phyloP scores from a whole-genome alignment of 2,329 filamentous ascomycete genomes.

The Fusarium virguliforme region DNA sequence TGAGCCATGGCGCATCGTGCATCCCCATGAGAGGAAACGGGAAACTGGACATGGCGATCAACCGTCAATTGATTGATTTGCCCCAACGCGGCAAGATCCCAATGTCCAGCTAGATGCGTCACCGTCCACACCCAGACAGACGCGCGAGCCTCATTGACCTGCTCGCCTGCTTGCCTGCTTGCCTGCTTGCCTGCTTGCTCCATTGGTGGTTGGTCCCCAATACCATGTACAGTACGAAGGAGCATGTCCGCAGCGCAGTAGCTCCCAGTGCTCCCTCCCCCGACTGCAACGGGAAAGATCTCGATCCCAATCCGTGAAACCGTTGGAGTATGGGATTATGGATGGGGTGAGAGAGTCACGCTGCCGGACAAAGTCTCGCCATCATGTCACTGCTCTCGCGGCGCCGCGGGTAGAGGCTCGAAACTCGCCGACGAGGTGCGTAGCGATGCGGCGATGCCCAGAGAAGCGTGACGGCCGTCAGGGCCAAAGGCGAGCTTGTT shows the following conservation, averaged over 20 bases:
- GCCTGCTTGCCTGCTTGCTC: slow-evolving; percentile 19
- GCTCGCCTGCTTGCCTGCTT: no score
- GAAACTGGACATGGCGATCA: slow-evolving; percentile 39
- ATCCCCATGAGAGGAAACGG: slow-evolving; percentile 36
- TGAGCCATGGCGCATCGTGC: slow-evolving; percentile 36
- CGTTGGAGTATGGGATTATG: slow-evolving; percentile 25
- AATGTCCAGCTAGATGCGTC: slow-evolving; percentile 31
- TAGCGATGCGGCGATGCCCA: slow-evolving; percentile 21
- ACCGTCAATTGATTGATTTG: slow-evolving; percentile 43
- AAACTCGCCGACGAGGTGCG: slow-evolving; percentile 43
- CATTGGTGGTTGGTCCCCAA: slow-evolving; percentile 16
- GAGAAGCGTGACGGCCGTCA: slow-evolving; percentile 40
- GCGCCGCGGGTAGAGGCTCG: slow-evolving; percentile 23
- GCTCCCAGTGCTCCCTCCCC: no score
- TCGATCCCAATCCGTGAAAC: slow-evolving; percentile 51
- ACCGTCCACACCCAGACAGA: slow-evolving; percentile 32
- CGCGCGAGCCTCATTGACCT: slow-evolving; percentile 18
- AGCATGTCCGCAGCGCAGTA: slow-evolving; percentile 35
- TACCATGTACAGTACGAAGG: slow-evolving; percentile 21
- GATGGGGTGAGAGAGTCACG: slow-evolving; percentile 38
- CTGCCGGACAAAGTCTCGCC: slow-evolving; percentile 34
- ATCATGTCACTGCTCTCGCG: slow-evolving; percentile 22
- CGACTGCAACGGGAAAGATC: slow-evolving; percentile 46
- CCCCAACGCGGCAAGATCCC: slow-evolving; percentile 28
- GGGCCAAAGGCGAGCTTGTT: slow-evolving; percentile 42